These are phyloP conservation scores for Achaetomium macrosporum DNA, from an alignment of 2,329 filamentous ascomycete genomes.

Conservation along the genomic window DNA sequence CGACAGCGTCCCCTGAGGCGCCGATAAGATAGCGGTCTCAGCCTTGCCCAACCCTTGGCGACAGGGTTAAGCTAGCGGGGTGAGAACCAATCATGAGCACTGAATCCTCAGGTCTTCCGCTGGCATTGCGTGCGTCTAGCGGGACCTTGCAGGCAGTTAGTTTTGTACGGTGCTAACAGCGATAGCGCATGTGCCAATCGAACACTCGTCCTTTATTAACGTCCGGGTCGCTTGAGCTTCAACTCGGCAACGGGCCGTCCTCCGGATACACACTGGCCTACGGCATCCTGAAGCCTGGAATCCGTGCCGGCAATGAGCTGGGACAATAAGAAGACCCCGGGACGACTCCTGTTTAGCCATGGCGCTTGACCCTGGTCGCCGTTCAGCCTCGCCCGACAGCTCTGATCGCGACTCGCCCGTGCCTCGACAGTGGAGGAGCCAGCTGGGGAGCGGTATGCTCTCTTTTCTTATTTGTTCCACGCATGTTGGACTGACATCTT, in stretches of 20 bases:
- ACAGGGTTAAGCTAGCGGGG: slow-evolving; percentile 7
- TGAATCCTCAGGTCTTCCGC: no score
- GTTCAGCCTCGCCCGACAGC: slow-evolving; percentile 69
- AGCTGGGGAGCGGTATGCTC: slow-evolving; percentile 66
- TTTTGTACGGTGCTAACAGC: no score
- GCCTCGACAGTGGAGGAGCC: slow-evolving; percentile 69
- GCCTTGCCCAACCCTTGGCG: slow-evolving; percentile 15
- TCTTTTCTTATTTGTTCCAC: slow-evolving; percentile 10
- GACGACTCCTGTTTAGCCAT: slow-evolving; percentile 38
- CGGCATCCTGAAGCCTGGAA: not conserved
- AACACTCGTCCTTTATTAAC: no score
- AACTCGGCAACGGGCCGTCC: not conserved
- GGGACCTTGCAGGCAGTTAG: slow-evolving; percentile 6
- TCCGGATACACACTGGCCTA: not conserved
- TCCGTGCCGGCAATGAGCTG: slow-evolving; percentile 22
- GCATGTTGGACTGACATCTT: not conserved
- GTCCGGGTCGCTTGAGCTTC: no score
- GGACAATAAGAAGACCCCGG: slow-evolving; percentile 12
- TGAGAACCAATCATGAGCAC: slow-evolving; percentile 11
- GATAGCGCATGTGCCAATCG: no score
- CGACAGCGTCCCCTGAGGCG: slow-evolving; percentile 12
- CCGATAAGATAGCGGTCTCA: slow-evolving; percentile 20
- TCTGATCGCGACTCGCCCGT: slow-evolving; percentile 76
- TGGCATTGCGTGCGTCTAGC: no score
- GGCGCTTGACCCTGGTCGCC: slow-evolving; percentile 58